Conservation (phyloP, 345 rosid species). For the Firmiana major region DNA sequence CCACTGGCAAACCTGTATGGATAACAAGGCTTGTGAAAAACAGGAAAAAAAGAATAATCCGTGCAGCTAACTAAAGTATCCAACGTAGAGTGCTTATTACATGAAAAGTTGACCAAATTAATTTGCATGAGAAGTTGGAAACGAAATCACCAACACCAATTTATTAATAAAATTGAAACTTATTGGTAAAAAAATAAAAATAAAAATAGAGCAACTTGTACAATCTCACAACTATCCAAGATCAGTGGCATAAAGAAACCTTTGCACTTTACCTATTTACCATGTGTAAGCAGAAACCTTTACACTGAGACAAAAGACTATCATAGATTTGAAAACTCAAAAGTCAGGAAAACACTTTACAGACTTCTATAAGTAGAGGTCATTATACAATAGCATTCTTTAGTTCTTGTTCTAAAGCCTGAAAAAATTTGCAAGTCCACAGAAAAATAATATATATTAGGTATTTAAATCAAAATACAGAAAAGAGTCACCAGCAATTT, state of each 20-base stretch:
- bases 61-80: neutral
- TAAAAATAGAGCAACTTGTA: neutral
- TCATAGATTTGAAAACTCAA: neutral
- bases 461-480: neutral
- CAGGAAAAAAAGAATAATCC: neutral
- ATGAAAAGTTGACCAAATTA: neutral
- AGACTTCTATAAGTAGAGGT: neutral
- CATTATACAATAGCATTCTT: neutral
- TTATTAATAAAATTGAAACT: neutral
- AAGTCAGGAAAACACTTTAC: neutral
- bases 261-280: neutral
- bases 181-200: neutral
- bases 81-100: neutral
- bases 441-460: neutral
- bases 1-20: slow-evolving; percentile 33
- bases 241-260: neutral
- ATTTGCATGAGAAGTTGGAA: neutral
- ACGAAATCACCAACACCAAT: neutral
- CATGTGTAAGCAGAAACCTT: neutral
- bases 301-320: neutral
- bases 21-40: neutral
- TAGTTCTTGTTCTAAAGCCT: neutral
- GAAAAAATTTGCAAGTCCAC: neutral
- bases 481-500: neutral
- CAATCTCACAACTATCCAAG: neutral